Conservation (phyloP, 2,329 filamentous ascomycete species). For the Pochonia chlamydosporia region DNA sequence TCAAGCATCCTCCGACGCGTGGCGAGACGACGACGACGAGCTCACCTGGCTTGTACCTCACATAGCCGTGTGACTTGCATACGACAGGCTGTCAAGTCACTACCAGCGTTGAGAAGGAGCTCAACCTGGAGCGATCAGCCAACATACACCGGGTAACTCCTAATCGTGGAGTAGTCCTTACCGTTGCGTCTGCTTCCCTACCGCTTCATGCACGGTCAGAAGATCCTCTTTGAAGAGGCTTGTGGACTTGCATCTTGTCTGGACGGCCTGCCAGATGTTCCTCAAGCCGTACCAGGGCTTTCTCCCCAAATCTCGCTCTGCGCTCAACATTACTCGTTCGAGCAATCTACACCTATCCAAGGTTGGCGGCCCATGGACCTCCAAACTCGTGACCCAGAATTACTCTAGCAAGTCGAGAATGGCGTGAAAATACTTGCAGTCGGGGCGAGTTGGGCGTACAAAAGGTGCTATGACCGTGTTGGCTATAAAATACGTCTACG, state of each 20-base stretch:
- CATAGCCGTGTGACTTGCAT: neutral
- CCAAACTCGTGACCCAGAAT: no score
- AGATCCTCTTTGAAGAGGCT: slow-evolving; percentile 6
- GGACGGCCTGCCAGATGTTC: neutral
- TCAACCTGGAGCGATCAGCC: neutral
- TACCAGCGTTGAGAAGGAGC: neutral
- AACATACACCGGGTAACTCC: neutral
- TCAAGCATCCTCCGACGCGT: no score
- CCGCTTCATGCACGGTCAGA: no score
- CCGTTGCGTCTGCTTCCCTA: neutral
- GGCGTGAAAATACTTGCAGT: no score
- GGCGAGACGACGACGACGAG: neutral
- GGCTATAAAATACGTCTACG: no score
- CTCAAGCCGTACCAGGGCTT: neutral
- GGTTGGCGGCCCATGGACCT: no score
- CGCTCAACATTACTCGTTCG: no score
- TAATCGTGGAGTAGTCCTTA: neutral
- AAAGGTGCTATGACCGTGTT: no score
- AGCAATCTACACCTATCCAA: no score
- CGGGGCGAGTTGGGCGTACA: no score
- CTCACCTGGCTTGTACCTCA: neutral
- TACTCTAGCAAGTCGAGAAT: no score
- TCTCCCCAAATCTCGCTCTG: neutral
- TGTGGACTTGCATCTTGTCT: neutral
- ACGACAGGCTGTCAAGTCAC: neutral